Evolutionary conservation across 176 grass and related monocot genomes (phyloP).

Genomic region (Saccharum officinarum): DNA sequence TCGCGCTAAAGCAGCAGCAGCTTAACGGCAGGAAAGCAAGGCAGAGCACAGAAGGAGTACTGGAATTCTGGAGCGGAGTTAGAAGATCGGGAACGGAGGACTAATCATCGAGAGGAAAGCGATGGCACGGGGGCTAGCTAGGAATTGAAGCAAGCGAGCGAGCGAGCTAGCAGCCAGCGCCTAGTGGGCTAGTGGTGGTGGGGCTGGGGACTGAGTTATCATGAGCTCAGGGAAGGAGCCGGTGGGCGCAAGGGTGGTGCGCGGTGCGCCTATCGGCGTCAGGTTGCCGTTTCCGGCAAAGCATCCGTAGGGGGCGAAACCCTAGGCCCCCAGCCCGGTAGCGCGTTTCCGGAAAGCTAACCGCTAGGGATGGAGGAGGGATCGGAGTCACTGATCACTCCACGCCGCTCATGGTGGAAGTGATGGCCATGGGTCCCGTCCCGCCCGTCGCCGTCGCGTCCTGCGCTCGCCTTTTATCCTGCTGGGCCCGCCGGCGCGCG

Average conservation of each 20-base stretch:
- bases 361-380: background rate
- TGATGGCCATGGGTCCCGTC: background rate
- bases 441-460: background rate
- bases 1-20: background rate
- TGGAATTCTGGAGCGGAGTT: background rate
- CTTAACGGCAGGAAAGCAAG: background rate
- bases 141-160: background rate
- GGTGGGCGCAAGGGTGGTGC: slow-evolving; percentile 17
- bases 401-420: too few relatives aligned
- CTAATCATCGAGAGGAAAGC: slow-evolving; percentile 1
- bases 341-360: slow-evolving; percentile 52
- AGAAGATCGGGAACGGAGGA: background rate
- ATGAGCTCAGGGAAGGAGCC: slow-evolving; percentile 7
- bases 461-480: background rate
- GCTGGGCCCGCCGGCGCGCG: background rate
- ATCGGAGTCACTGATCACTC: background rate
- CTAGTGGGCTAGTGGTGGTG: background rate
- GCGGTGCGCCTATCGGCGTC: background rate
- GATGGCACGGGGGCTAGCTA: background rate
- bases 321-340: slow-evolving; percentile 33
- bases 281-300: slow-evolving; percentile 48
- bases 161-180: too few relatives aligned
- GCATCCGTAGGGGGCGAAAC: slow-evolving; percentile 29
- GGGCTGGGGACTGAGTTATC: background rate
- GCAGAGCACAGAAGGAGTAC: too few relatives aligned